These are phyloP conservation scores for Diaporthe sp. DNA, from an alignment of 2,329 filamentous ascomycete species.

Conservation along the genomic window DNA sequence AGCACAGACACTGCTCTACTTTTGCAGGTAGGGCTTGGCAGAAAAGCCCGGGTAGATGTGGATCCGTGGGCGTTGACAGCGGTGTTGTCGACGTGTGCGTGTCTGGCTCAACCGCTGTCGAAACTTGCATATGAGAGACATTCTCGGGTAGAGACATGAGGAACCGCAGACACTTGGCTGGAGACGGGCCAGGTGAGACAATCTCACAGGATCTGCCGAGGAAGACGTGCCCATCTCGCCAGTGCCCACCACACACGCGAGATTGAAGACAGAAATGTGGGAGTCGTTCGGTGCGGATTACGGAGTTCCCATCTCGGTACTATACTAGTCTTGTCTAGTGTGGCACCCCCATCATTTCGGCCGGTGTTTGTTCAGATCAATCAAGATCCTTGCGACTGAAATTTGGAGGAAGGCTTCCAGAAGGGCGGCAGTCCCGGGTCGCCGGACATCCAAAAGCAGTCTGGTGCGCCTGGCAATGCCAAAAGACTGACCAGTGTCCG, in stretches of 20 bases:
- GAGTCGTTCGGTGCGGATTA: constrained; percentile 2
- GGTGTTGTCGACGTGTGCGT: neutral
- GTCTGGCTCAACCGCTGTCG: neutral
- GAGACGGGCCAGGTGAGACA: neutral
- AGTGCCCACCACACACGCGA: neutral
- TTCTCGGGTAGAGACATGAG: neutral
- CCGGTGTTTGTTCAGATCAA: neutral
- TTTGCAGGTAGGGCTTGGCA: neutral
- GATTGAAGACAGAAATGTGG: constrained; percentile 6
- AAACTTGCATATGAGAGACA: neutral
- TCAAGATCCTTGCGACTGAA: constrained; percentile 5
- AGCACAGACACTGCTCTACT: constrained; percentile 2
- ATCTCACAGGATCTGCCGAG: too few species aligned
- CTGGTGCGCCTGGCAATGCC: neutral
- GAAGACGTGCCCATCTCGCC: too few species aligned
- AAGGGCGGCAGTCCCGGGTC: constrained; percentile 27
- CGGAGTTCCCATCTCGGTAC: constrained; percentile 8
- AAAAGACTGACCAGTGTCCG: neutral
- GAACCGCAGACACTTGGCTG: neutral
- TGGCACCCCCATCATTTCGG: neutral
- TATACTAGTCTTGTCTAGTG: neutral
- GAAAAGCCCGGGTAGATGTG: neutral
- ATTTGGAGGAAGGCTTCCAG: constrained; percentile 18
- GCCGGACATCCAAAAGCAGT: neutral
- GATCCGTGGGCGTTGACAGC: neutral